phyloP scores from a whole-genome alignment of 1,284 basidiomycete genomes.

The Phylloboletellus chloephorus region DNA sequence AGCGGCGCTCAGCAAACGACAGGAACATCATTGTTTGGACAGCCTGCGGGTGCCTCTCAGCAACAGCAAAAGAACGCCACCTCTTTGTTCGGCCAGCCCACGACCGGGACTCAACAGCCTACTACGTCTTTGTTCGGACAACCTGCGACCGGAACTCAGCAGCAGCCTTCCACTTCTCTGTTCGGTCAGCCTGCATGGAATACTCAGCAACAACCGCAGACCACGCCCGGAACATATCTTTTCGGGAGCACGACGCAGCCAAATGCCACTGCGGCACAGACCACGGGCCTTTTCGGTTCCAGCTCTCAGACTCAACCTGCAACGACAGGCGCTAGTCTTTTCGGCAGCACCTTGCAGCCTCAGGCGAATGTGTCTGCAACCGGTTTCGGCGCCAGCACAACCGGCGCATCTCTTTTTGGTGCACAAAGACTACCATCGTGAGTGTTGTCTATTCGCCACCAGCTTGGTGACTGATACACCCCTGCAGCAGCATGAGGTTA shows the following conservation, averaged over 20 bases:
- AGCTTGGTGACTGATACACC: slow-evolving; percentile 2
- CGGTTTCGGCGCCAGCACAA: slow-evolving; percentile 17
- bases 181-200: slow-evolving; percentile 24
- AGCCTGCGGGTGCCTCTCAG: slow-evolving; percentile 24
- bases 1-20: slow-evolving; percentile 19
- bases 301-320: slow-evolving; percentile 26
- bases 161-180: slow-evolving; percentile 24
- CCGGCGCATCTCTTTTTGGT: slow-evolving; percentile 36
- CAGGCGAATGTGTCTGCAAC: slow-evolving; percentile 32
- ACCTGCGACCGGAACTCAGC: slow-evolving; percentile 22
- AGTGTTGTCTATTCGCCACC: slow-evolving; percentile 3
- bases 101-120: slow-evolving; percentile 18
- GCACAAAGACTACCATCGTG: slow-evolving; percentile 35
- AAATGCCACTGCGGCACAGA: slow-evolving; percentile 14
- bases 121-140: slow-evolving; percentile 34
- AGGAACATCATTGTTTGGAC: slow-evolving; percentile 25
- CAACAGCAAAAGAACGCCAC: slow-evolving; percentile 21
- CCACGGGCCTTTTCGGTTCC: slow-evolving; percentile 23
- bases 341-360: slow-evolving; percentile 30
- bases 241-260: slow-evolving; percentile 19
- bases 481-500: slow-evolving; percentile 26
- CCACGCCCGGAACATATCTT: slow-evolving; percentile 29
- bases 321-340: slow-evolving; percentile 20
- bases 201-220: slow-evolving; percentile 32
- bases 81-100: slow-evolving; percentile 25